Percentiles rank a stretch among this genome's conserved stretches.
These are phyloP conservation scores for Trichoderma simmonsii DNA, from an alignment of 2,329 filamentous ascomycete species.

Conservation along the genomic window DNA sequence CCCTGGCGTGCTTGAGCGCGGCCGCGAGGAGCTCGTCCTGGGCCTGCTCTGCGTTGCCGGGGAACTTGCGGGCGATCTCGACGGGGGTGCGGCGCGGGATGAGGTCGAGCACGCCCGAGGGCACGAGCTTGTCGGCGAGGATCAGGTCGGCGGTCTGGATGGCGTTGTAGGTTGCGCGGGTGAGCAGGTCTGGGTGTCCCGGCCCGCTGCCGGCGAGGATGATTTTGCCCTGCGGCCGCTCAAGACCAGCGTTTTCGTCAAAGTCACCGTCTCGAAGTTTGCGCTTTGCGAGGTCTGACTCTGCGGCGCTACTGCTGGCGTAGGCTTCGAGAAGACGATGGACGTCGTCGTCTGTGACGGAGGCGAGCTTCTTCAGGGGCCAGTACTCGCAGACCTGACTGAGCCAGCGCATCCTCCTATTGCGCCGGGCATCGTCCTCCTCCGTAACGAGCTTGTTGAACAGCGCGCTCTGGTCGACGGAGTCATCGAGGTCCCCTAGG, in stretches of 20 bases:
- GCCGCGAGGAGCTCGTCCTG: conserved; percentile 84
- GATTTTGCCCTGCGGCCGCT: conserved; percentile 59
- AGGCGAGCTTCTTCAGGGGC: conserved; percentile 79
- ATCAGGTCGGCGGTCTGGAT: conserved; percentile 74
- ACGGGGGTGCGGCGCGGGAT: conserved; percentile 87
- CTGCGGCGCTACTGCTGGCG: conserved; percentile 29
- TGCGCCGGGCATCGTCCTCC: conserved; percentile 73
- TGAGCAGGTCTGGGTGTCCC: conserved; percentile 88
- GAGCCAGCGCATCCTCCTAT: conserved; percentile 84
- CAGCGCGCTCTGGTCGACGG: conserved; percentile 68
- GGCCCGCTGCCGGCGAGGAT: conserved; percentile 90
- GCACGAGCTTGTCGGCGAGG: conserved; percentile 82
- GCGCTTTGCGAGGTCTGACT: background rate
- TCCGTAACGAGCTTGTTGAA: conserved; percentile 83
- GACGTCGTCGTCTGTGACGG: conserved; percentile 76
- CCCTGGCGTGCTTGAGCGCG: conserved; percentile 63
- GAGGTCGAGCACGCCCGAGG: conserved; percentile 79
- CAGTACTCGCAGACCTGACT: conserved; percentile 98
- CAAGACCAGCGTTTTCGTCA: conserved; percentile 18
- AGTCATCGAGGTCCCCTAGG: conserved; percentile 51
- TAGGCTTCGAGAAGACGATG: conserved; percentile 74
- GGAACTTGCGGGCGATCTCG: conserved; percentile 94
- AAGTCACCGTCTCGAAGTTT: background rate
- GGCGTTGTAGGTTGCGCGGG: conserved; percentile 73
- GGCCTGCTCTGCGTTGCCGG: conserved; percentile 89